Base-by-base conservation (phyloP, 2,329 filamentous ascomycete species). In the Xylariaceae sp. region DNA sequence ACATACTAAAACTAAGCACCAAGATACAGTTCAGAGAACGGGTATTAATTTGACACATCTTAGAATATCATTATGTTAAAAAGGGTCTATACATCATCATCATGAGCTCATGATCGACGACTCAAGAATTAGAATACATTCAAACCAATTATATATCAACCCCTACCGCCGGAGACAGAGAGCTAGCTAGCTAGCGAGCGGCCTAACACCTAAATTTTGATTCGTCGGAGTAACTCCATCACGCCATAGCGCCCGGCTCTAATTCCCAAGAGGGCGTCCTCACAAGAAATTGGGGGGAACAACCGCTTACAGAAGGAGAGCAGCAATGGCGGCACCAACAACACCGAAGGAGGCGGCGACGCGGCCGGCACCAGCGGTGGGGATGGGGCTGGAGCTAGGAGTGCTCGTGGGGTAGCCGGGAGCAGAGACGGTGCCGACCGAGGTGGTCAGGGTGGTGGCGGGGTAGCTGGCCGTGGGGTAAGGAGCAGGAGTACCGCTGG, bases 41-140 rank as follows among this genome's bases (percentile, higher is more conserved):
- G 6, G 32, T 8, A 9, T 35, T 35, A 35, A n/a, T 37, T 37
- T 21, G 35, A 45, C 57, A 59, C 54, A 59, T 57, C 53, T 54
- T 7, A 50, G 48, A 52, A 59, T 59, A 59, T 54, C 57, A 57
- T 57, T 57, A 56, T 48, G 47, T 49, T n/a, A n/a, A n/a, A n/a
- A 57, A 59, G 50, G 53, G 50, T 59, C 57, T 59, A 59, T 59
- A 33, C 42, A 58, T 59, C 57, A 59, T 57, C 53, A 59, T 57
- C 57, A 59, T 59, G 49, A 41, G 20, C 43, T 59, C 57, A 59
- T 59, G 57, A 57, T 54, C 46, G 57, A 59, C 46, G 57, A 59
- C 39, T 53, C 50, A 54, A 59, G 53, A 59, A 59, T 51, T 57
- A 59, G 54, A 59, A 59, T 59, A 59, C 57, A 59, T 51, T 39